phyloP scores from a whole-genome alignment of 805 yeast species.

The Candida nemodendra region DNA sequence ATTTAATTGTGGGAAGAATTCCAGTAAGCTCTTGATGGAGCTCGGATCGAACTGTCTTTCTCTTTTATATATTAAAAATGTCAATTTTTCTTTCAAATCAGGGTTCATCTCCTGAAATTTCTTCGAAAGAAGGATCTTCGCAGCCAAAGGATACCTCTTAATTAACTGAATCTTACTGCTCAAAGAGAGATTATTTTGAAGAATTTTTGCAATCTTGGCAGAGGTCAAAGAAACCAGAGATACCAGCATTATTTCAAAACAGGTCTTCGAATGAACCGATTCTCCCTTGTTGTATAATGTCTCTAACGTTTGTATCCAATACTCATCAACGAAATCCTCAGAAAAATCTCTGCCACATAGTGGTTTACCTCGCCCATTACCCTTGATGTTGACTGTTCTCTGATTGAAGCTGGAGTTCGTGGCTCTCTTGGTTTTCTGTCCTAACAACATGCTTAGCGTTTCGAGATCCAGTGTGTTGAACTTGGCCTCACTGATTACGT shows the following conservation, averaged over 20 bases:
- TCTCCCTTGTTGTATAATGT: slow-evolving; percentile 55
- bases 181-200: slow-evolving; percentile 46
- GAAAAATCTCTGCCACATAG: slow-evolving; percentile 37
- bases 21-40: slow-evolving; percentile 43
- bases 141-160: slow-evolving; percentile 50
- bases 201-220: slow-evolving; percentile 39
- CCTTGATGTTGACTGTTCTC: slow-evolving; percentile 12
- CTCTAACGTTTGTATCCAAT: slow-evolving; percentile 64
- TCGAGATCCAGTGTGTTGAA: slow-evolving; percentile 46
- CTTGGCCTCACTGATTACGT: slow-evolving; percentile 45
- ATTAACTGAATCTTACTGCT: slow-evolving; percentile 40
- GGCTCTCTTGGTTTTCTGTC: slow-evolving; percentile 31
- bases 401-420: slow-evolving; percentile 22
- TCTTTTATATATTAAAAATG: slow-evolving; percentile 38
- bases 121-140: slow-evolving; percentile 50
- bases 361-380: neutral
- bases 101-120: slow-evolving; percentile 48
- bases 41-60: slow-evolving; percentile 28
- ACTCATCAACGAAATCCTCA: slow-evolving; percentile 49
- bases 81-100: slow-evolving; percentile 49
- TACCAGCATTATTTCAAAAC: slow-evolving; percentile 50
- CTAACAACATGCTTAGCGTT: slow-evolving; percentile 45
- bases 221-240: slow-evolving; percentile 50
- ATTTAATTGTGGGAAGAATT: slow-evolving; percentile 66
- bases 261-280: slow-evolving; percentile 45